Conservation (phyloP, 495 filamentous ascomycete genomes). For the Penicillium alfredii region DNA sequence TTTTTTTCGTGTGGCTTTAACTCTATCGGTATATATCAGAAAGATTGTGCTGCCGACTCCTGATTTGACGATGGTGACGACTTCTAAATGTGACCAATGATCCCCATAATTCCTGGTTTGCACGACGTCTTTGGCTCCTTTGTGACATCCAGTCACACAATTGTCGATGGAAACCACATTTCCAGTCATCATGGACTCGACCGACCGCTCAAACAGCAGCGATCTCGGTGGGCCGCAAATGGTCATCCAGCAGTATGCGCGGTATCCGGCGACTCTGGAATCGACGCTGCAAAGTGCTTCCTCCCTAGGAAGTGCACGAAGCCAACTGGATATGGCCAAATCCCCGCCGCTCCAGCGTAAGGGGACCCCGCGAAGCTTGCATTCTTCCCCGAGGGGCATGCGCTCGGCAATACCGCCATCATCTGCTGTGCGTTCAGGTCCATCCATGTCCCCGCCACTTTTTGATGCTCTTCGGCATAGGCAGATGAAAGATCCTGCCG, state of each 20-base stretch:
- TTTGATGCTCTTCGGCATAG: slow-evolving; percentile 32
- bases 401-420: slow-evolving; percentile 26
- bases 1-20: no score
- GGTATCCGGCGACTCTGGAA: slow-evolving; percentile 38
- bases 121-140: slow-evolving; percentile 1
- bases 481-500: slow-evolving; percentile 29
- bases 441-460: slow-evolving; percentile 40
- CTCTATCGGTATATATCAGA: no score
- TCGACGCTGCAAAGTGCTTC: slow-evolving; percentile 38
- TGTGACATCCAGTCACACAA: not conserved
- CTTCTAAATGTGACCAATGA: slow-evolving; percentile 6
- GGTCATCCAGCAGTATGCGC: slow-evolving; percentile 41
- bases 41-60: no score
- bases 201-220: slow-evolving; percentile 23
- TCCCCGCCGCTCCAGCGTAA: slow-evolving; percentile 40
- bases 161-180: slow-evolving; percentile 31
- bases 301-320: slow-evolving; percentile 39
- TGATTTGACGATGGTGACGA: slow-evolving; percentile 6
- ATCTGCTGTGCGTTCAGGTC: slow-evolving; percentile 28
- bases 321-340: slow-evolving; percentile 31
- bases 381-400: slow-evolving; percentile 37
- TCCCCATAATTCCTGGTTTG: slow-evolving; percentile 7
- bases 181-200: slow-evolving; percentile 27
- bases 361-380: slow-evolving; percentile 40
- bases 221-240: slow-evolving; percentile 30